Percentiles rank a stretch among this genome's conserved stretches.
These are phyloP conservation scores for Podospora conica DNA, from an alignment of 495 filamentous ascomycete species.

Conservation along the genomic window DNA sequence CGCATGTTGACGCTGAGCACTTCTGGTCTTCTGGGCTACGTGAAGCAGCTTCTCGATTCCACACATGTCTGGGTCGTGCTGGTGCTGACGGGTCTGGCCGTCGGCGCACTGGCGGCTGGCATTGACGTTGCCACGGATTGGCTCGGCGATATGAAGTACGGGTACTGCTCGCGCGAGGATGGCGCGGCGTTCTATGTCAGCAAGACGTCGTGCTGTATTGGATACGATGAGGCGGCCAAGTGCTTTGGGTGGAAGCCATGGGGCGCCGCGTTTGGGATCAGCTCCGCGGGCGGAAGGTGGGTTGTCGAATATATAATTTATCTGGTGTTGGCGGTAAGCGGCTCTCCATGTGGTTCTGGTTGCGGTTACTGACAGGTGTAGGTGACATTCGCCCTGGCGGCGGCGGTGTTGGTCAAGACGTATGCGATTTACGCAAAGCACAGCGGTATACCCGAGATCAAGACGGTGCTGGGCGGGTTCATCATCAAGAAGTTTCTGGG, in stretches of 20 bases:
- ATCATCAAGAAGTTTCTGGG: slow-evolving; percentile 90
- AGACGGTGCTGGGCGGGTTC: slow-evolving; percentile 92
- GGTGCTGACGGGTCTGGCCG: slow-evolving; percentile 65
- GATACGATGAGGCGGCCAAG: slow-evolving; percentile 69
- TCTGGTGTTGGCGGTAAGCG: slow-evolving; percentile 66
- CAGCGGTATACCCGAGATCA: slow-evolving; percentile 96
- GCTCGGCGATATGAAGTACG: slow-evolving; percentile 90
- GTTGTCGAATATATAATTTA: slow-evolving; percentile 84
- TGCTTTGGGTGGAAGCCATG: slow-evolving; percentile 84
- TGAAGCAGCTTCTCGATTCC: slow-evolving; percentile 66
- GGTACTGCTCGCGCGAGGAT: slow-evolving; percentile 72
- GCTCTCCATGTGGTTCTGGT: background rate
- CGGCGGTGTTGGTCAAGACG: slow-evolving; percentile 70
- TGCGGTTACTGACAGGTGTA: slow-evolving; percentile 31
- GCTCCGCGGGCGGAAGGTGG: slow-evolving; percentile 62
- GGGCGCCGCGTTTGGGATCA: slow-evolving; percentile 64
- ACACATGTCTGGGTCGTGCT: slow-evolving; percentile 90
- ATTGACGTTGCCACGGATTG: slow-evolving; percentile 95
- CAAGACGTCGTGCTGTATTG: slow-evolving; percentile 85
- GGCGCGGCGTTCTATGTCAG: slow-evolving; percentile 88
- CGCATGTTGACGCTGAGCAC: slow-evolving; percentile 64
- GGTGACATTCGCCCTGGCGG: slow-evolving; percentile 74
- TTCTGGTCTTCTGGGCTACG: slow-evolving; percentile 65
- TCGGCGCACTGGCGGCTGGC: slow-evolving; percentile 74
- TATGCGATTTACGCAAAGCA: slow-evolving; percentile 90